phyloP scores from a whole-genome alignment of 257 asterid species.

The Salvia hispanica region DNA sequence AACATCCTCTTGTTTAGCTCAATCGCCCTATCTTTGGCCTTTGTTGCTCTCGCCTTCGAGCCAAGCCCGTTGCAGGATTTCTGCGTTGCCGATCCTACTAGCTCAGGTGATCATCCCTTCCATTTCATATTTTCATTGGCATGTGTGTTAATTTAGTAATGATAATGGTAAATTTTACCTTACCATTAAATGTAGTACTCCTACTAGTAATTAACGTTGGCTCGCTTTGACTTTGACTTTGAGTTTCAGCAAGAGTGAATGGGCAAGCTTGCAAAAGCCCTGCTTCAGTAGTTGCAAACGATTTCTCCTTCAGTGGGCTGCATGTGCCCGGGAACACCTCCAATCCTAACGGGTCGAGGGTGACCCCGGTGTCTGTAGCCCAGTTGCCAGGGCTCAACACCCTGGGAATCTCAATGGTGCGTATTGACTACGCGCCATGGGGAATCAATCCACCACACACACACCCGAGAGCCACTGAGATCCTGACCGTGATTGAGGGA shows the following conservation, averaged over 20 bases:
- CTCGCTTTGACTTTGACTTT: no score
- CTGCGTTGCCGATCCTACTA: conserved; percentile 2
- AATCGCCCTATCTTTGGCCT: not conserved
- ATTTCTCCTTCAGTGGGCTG: conserved; percentile 35
- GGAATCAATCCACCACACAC: conserved; percentile 47
- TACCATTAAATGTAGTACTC: no score
- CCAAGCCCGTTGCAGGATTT: not conserved
- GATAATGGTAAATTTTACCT: not conserved
- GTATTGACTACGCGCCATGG: conserved; percentile 33
- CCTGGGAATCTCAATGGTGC: conserved; percentile 36
- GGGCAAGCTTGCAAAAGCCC: conserved; percentile 22
- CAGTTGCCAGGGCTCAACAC: conserved; percentile 30
- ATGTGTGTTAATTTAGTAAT: no score
- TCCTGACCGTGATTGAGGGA: conserved; percentile 42
- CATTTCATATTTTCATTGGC: no score
- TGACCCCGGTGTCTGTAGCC: conserved; percentile 17
- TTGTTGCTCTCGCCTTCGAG: not conserved
- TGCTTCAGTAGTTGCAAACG: conserved; percentile 9
- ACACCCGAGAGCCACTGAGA: conserved; percentile 47
- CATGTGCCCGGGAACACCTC: conserved; percentile 32
- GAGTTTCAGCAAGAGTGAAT: conserved; percentile 26
- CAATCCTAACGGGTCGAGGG: conserved; percentile 28
- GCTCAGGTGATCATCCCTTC: not conserved
- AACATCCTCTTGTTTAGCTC: not conserved
- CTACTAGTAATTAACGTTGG: not conserved